phyloP scores from a whole-genome alignment of 257 asterid genomes.

The Jasminum sambac region DNA sequence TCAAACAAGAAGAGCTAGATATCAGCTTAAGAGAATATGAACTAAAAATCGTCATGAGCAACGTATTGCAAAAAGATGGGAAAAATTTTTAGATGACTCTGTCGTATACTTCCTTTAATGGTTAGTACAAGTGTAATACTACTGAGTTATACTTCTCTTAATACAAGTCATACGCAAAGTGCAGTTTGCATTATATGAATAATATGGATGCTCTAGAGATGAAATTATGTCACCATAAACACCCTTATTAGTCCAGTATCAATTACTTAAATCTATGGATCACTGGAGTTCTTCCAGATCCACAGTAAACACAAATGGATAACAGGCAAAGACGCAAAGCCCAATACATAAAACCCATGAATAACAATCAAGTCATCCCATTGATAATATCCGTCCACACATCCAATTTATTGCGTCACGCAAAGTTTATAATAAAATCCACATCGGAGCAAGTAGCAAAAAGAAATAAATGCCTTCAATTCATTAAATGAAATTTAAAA shows the following conservation, averaged over 20 bases:
- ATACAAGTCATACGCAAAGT: not conserved
- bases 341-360: not conserved
- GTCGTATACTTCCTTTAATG: no score
- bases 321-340: not conserved
- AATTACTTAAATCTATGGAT: conserved; percentile 8
- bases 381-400: not conserved
- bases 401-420: not conserved
- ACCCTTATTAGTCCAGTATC: not conserved
- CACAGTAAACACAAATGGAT: not conserved
- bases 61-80: not conserved
- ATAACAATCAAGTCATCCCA: conserved; percentile 13
- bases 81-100: not conserved
- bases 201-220: not conserved
- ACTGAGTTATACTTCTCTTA: not conserved
- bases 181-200: not conserved
- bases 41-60: conserved; percentile 6
- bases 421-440: conserved; percentile 2
- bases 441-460: conserved; percentile 9
- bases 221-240: not conserved
- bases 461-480: conserved; percentile 1
- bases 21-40: conserved; percentile 6
- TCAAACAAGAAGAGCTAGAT: conserved; percentile 8
- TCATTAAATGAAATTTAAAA: not conserved
- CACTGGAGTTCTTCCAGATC: conserved; percentile 11
- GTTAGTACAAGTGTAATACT: no score